Evolutionary conservation across 2,329 filamentous ascomycete species (phyloP), one percentile per base, ranked within the genome.

Genomic region (Penicillium sclerotiorum): DNA sequence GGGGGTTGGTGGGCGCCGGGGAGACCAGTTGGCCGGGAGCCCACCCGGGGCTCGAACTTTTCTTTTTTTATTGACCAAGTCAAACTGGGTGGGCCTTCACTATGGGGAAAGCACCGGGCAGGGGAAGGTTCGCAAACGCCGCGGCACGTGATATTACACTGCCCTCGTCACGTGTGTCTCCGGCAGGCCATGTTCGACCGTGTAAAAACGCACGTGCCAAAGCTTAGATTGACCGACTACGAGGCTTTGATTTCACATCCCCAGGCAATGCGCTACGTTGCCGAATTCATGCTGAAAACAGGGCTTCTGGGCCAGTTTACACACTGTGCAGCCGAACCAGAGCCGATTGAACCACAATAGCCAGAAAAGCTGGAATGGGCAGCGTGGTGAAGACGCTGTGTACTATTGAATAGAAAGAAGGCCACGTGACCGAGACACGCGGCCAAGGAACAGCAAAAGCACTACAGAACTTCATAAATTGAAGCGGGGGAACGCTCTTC

Each of bases 71-170:
- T n/a, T n/a, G n/a, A n/a, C n/a, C n/a, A n/a, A n/a, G n/a, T n/a
- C n/a, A n/a, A n/a, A n/a, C n/a, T n/a, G n/a, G n/a, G n/a, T n/a
- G n/a, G n/a, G n/a, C n/a, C n/a, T n/a, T n/a, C n/a, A n/a, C n/a
- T n/a, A n/a, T n/a, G n/a, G n/a, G n/a, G n/a, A n/a, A n/a, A n/a
- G n/a, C n/a, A n/a, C n/a, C n/a, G n/a, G n/a, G n/a, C n/a, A n/a
- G 32, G 21, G 0, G 18, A 50, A 5, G 49, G 53, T 0, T 50
- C 44, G 6, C 44, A 55, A 5, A 58, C 43, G 2, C 46, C 39
- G 2, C 38, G n/a, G n/a, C 38, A 54, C 9, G 21, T 45, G 3
- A 28, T 45, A 8, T n/a, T 45, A 2, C 18, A 27, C 3, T 45
- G 21, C 13, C 42, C 32, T 5, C 2, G 17, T 8, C 20, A 23